Evolutionary conservation across 1,284 basidiomycete species (phyloP), one percentile per base, ranked within the genome.

Genomic region (Clitocybe nebularis): DNA sequence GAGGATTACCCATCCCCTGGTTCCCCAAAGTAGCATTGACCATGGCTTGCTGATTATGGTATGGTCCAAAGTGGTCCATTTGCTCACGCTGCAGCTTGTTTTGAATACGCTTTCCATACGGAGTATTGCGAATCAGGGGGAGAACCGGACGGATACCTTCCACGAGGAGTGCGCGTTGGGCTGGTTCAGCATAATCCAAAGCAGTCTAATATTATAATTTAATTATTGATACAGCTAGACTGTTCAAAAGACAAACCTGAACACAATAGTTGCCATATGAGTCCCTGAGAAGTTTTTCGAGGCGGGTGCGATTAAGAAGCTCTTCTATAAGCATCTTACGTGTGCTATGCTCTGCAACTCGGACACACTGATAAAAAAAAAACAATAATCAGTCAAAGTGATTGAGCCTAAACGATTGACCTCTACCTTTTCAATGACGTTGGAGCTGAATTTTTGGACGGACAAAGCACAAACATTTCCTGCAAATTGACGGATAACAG

Each of bases 391-490:
- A 58, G 53, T 43, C 46, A 30, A 3, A 40, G 21, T 24, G 19
- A 28, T 36, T 19, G 33, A n/a, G 8, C 22, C 9, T 5, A 22
- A 6, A 35, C 48, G 25, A 34, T 36, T 4, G 16, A 8, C n/a
- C 52, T 67, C 20, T 26, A 85, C 86, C 77, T 94, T 93, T 66
- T 93, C 90, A 54, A 94, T 92, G 45, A 93, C 90, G 63, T 94
- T 94, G 45, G 88, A 96, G 62, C 90, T 93, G 68, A 96, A 99
- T 71, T 99, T 99, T 65, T 99, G 96, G 28, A 98, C 94, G 8
- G 94, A 98, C 40, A 99, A 74, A 19, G 93, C 89, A 64, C 95
- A 99, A 45, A 99, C 93, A 61, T 99, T 98, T 57, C 96, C 95
- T 43, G 92, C 75, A 66, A 99, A 99, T 59, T 99, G 96, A 52